Evolutionary conservation across 345 rosid species (phyloP).

Genomic region (Citrus cavaleriei): DNA sequence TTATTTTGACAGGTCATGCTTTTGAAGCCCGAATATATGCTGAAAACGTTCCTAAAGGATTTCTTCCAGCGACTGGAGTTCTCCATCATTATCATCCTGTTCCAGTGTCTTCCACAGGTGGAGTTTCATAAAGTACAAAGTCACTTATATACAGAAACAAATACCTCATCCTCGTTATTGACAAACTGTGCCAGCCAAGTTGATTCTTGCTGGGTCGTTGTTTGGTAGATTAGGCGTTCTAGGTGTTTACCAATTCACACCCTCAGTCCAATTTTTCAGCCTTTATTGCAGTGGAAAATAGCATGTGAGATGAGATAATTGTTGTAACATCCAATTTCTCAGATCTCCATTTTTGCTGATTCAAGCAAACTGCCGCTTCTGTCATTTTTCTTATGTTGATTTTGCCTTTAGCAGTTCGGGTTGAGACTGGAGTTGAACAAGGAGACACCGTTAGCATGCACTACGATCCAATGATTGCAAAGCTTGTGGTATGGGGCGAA

Average conservation of each 20-base stretch:
- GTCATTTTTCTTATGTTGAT: conserved; percentile 19
- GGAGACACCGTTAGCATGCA: conserved; percentile 97
- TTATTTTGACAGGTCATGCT: conserved; percentile 71
- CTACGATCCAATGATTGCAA: conserved; percentile 99
- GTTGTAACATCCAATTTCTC: neutral
- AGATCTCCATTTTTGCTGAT: neutral
- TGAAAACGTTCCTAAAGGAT: conserved; percentile 89
- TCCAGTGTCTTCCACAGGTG: conserved; percentile 72
- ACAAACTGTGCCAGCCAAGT: neutral
- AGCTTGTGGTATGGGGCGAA: conserved; percentile 93
- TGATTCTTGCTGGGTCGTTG: neutral
- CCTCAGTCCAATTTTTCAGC: neutral
- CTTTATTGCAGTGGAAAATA: neutral
- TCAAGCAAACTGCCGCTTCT: neutral
- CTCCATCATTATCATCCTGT: conserved; percentile 81
- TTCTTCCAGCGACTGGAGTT: conserved; percentile 94
- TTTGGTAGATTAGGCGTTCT: neutral
- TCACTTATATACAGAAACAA: conserved; percentile 10
- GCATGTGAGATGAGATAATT: neutral
- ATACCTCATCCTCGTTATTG: neutral
- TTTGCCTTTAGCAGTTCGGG: conserved; percentile 52
- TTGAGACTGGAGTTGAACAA: conserved; percentile 92
- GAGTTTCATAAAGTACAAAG: conserved; percentile 2
- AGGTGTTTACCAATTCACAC: neutral
- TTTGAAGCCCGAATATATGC: conserved; percentile 96